A percentile compares a stretch with the other conserved stretches of the same genome.
These are phyloP conservation scores for Fusarium verticillioides DNA, from an alignment of 2,329 filamentous ascomycete genomes.

Conservation along the genomic window DNA sequence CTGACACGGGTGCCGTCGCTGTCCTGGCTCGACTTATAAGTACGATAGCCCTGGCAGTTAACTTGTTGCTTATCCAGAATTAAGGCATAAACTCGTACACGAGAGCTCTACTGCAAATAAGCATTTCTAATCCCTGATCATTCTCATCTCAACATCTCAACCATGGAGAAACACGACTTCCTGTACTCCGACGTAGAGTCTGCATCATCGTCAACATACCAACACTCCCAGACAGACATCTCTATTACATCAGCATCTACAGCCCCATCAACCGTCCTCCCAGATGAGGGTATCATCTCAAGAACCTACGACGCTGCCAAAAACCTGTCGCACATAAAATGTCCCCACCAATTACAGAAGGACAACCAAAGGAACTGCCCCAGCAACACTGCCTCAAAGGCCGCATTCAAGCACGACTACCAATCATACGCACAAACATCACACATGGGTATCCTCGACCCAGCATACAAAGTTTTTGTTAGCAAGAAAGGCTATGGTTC, in stretches of 20 bases:
- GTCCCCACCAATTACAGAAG: neutral
- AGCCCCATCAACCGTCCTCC: neutral
- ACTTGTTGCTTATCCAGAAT: neutral
- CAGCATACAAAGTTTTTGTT: constrained; percentile 1
- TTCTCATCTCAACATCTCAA: neutral
- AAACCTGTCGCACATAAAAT: neutral
- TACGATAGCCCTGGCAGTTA: neutral
- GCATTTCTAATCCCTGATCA: neutral
- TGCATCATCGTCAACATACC: neutral
- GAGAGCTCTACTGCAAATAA: neutral
- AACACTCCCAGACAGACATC: neutral
- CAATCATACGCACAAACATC: constrained; percentile 5
- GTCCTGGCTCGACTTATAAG: neutral
- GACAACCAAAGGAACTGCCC: neutral
- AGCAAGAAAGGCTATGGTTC: neutral
- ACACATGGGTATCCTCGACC: constrained; percentile 22
- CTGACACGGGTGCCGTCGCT: neutral
- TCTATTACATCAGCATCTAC: neutral
- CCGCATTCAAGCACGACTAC: neutral
- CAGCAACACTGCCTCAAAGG: neutral
- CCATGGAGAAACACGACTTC: neutral
- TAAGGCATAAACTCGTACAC: neutral
- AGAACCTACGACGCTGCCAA: neutral
- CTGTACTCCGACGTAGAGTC: neutral
- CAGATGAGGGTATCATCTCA: neutral